Percentiles rank a stretch among this genome's conserved stretches.
Evolutionary conservation across 495 filamentous ascomycete species (phyloP).

Genomic region (Trichoderma virens): DNA sequence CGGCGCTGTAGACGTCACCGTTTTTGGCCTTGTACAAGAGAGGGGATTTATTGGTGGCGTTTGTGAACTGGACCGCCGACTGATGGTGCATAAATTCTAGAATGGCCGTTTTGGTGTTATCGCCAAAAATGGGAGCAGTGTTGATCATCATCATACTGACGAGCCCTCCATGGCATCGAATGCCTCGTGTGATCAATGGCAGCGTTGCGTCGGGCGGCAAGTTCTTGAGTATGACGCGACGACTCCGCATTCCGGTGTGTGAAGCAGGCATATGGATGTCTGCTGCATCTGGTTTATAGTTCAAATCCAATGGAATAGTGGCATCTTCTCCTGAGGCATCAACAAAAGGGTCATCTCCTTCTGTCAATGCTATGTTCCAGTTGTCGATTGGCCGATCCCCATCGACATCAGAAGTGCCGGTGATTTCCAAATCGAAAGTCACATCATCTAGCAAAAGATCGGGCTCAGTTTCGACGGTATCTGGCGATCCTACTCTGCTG

Average conservation of each 20-base stretch:
- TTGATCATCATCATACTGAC: neutral
- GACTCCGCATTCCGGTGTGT: neutral
- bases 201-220: neutral
- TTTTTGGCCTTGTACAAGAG: neutral
- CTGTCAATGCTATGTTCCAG: neutral
- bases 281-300: too few species aligned
- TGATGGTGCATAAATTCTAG: neutral
- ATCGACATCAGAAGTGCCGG: neutral
- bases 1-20: neutral
- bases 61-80: neutral
- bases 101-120: neutral
- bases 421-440: neutral
- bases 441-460: neutral
- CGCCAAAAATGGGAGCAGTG: neutral
- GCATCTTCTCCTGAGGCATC: too few species aligned
- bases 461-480: neutral
- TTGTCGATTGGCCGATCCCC: neutral
- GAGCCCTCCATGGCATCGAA: neutral
- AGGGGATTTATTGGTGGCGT: too few species aligned
- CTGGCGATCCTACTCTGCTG: too few species aligned
- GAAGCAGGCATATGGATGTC: too few species aligned
- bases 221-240: neutral
- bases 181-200: neutral
- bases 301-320: too few species aligned
- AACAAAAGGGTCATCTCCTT: neutral